Evolutionary conservation across 2,329 filamentous ascomycete species (phyloP), one percentile per base, ranked within the genome.

Genomic region (Diaporthe sp.): DNA sequence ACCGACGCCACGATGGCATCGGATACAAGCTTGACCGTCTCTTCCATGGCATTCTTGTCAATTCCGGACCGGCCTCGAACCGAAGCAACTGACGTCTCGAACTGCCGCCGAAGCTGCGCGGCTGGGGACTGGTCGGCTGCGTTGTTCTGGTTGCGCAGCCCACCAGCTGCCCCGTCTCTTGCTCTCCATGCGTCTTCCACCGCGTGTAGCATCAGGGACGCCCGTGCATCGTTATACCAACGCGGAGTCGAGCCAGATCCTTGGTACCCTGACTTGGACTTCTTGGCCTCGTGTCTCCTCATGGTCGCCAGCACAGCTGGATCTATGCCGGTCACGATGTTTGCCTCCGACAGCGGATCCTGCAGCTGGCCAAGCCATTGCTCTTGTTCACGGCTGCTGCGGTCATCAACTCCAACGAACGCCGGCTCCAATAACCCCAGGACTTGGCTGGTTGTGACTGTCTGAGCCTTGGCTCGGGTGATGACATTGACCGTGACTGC

Each of bases 161-260:
- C 31, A 19, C 58, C 58, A 8, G 58, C 19, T 12, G 39, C 34
- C 5, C 31, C 28, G 19, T n/a, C 19, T 31, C 58, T 42, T 44
- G 58, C 58, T 4, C n/a, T 37, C 72, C 77, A 57, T n/a, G 80
- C 81, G 61, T 82, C 80, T 0, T 76, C 73, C 12, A 81, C 70
- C 13, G 80, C 80, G 4, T 78, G 79, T 12, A 39, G 37, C 37
- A 39, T 39, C 10, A 39, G 10, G 2, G 10, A 39, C 37, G 37
- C 37, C 2, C 37, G 37, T 3, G 37, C 37, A 12, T 39, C 37
- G 2, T 39, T 39, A 12, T 39, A 39, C 37, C 37, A 39, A 39
- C 37, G 37, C 37, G 37, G 37, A 39, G 37, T 39, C 37, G 37
- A 39, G 37, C 37, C 37, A 12, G 37, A 39, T 39, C 37, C 37